Percentiles rank a stretch among this genome's conserved stretches.
Conservation (phyloP, 2,329 filamentous ascomycete species). For the Coniosporium tulheliwenetii region DNA sequence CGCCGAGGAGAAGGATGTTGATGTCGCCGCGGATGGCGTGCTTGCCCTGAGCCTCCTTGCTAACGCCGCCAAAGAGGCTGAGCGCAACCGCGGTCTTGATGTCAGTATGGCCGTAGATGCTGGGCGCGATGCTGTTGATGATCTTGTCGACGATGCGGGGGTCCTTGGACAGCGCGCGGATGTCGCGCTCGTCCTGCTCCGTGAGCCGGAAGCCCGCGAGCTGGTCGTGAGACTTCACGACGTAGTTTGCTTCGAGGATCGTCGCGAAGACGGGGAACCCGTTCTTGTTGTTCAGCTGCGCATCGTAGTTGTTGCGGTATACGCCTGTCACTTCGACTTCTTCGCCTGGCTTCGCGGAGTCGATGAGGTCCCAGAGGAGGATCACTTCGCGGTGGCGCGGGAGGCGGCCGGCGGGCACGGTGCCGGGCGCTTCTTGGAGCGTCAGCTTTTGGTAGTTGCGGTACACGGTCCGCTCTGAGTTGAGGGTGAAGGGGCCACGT, state of each 20-base stretch:
- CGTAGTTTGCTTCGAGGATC: constrained; percentile 91
- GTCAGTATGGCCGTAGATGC: constrained; percentile 91
- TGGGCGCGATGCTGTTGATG: constrained; percentile 83
- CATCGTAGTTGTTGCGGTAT: constrained; percentile 97
- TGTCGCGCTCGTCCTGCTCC: constrained; percentile 85
- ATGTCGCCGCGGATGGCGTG: constrained; percentile 93
- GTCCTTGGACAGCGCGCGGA: constrained; percentile 75
- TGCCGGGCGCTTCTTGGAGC: constrained; percentile 90
- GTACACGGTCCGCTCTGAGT: constrained; percentile 96
- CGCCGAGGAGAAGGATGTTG: constrained; percentile 89
- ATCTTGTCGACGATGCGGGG: constrained; percentile 88
- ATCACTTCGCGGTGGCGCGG: constrained; percentile 90
- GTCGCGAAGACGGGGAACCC: constrained; percentile 98
- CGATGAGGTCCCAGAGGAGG: constrained; percentile 90
- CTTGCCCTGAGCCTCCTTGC: constrained; percentile 75
- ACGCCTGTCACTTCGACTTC: constrained; percentile 95
- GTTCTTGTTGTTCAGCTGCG: constrained; percentile 94
- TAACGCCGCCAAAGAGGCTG: constrained; percentile 87
- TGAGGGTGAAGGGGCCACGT: constrained; percentile 83
- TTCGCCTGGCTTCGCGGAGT: constrained; percentile 90
- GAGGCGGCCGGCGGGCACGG: constrained; percentile 86
- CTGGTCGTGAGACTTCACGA: constrained; percentile 94
- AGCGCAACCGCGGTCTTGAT: constrained; percentile 95
- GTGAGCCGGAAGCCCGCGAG: constrained; percentile 91
- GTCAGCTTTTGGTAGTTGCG: constrained; percentile 98